Evolutionary conservation across 345 rosid genomes (phyloP).

Genomic region (Orychophragmus violaceus): DNA sequence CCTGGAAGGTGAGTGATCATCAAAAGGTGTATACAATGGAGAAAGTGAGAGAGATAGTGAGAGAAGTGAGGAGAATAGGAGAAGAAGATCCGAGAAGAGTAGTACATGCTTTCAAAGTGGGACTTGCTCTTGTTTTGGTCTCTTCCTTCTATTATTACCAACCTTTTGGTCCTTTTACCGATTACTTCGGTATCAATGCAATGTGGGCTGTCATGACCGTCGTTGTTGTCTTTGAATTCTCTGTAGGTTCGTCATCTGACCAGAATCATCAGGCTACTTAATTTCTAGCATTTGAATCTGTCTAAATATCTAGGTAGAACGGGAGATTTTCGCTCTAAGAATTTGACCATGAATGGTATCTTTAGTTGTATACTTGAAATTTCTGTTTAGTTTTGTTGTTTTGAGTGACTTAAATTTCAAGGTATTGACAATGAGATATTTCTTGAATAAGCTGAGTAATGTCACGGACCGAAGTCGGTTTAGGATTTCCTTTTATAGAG

Average conservation of each 20-base stretch:
- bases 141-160: constrained; percentile 49
- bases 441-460: too few relatives aligned
- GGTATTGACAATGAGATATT: too few relatives aligned
- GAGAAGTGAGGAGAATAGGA: constrained; percentile 35
- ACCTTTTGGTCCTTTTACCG: constrained; percentile 39
- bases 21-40: constrained; percentile 1
- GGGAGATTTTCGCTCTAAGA: too few relatives aligned
- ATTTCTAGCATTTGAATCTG: background rate
- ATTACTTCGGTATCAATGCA: constrained; percentile 56
- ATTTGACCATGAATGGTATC: too few relatives aligned
- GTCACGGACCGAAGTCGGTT: too few relatives aligned
- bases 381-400: too few relatives aligned
- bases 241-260: constrained; percentile 40
- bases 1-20: background rate
- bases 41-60: constrained; percentile 16
- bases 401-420: too few relatives aligned
- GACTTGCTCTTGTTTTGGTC: constrained; percentile 63
- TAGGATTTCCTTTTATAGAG: too few relatives aligned
- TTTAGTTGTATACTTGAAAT: too few relatives aligned
- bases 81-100: constrained; percentile 66
- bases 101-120: constrained; percentile 63
- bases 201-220: constrained; percentile 85
- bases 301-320: too few relatives aligned
- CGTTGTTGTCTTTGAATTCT: constrained; percentile 64
- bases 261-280: background rate